Evolutionary conservation across 306 rosid genomes (phyloP).

Genomic region (Alnus glutinosa): DNA sequence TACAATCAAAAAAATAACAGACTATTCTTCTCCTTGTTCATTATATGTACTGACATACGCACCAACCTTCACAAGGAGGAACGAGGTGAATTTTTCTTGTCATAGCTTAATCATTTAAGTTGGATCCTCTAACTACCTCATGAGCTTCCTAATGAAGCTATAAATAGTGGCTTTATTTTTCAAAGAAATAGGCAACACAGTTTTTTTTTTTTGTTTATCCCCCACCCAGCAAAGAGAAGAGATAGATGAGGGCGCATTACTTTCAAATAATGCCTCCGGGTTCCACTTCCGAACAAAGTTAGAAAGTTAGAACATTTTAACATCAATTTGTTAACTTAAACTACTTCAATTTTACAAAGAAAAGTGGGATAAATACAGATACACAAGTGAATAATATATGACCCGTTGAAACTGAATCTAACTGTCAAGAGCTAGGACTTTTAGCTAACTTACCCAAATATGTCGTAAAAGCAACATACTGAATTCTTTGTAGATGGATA

Average conservation of each 20-base stretch:
- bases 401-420: conserved; percentile 20
- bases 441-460: conserved; percentile 68
- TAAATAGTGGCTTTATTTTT: background rate
- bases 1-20: background rate
- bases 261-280: background rate
- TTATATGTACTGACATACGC: background rate
- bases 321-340: background rate
- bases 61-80: background rate
- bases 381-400: conserved; percentile 22
- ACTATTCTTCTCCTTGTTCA: background rate
- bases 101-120: background rate
- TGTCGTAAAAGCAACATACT: conserved; percentile 88
- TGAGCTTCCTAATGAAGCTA: background rate
- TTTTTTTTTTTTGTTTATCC: background rate
- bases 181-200: background rate
- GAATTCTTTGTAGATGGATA: conserved; percentile 80
- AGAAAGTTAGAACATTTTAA: background rate
- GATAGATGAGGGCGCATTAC: background rate
- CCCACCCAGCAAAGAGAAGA: background rate
- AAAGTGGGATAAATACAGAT: conserved; percentile 6
- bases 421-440: conserved; percentile 18
- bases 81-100: background rate
- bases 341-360: background rate
- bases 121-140: background rate
- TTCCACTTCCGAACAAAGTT: background rate